Percentiles rank a stretch among this genome's conserved stretches.
Conservation (phyloP, 2,329 filamentous ascomycete species). For the Aspergillus piperis region DNA sequence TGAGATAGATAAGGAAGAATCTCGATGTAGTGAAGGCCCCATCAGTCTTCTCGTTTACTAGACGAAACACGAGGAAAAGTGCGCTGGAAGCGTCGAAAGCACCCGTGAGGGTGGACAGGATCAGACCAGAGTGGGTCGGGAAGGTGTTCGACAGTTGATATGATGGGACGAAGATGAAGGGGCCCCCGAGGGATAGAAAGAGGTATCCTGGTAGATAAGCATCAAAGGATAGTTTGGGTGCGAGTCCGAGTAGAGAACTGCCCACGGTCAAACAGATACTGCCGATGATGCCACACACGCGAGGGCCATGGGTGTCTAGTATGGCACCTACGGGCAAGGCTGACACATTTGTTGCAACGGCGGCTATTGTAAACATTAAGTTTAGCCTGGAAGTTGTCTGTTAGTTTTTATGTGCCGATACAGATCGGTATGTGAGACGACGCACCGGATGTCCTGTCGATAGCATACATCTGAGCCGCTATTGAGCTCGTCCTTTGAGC, state of each 20-base stretch:
- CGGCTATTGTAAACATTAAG: slow-evolving; percentile 89
- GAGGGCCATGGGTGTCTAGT: slow-evolving; percentile 78
- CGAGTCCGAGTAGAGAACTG: slow-evolving; percentile 71
- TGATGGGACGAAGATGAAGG: slow-evolving; percentile 78
- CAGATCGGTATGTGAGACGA: background rate
- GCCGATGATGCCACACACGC: slow-evolving; percentile 72
- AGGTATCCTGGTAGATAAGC: slow-evolving; percentile 73
- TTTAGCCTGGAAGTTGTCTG: slow-evolving; percentile 60
- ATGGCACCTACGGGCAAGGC: slow-evolving; percentile 84
- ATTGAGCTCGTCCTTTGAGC: slow-evolving; percentile 56
- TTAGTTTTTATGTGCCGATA: background rate
- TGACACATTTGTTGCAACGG: slow-evolving; percentile 83
- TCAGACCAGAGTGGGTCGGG: slow-evolving; percentile 72
- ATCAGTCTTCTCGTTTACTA: slow-evolving; percentile 64
- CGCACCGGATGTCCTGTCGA: slow-evolving; percentile 58
- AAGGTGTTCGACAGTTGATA: slow-evolving; percentile 87
- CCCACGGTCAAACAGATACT: slow-evolving; percentile 68
- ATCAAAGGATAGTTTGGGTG: slow-evolving; percentile 67
- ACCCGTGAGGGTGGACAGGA: slow-evolving; percentile 76
- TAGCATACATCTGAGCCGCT: slow-evolving; percentile 56
- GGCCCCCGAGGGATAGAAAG: slow-evolving; percentile 74
- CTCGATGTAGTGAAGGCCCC: slow-evolving; percentile 61
- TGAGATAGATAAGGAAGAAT: slow-evolving; percentile 73
- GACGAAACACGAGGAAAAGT: slow-evolving; percentile 72
- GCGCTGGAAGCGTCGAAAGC: slow-evolving; percentile 83